Base-by-base conservation (phyloP, 305 asterid species). In the Andrographis paniculata region DNA sequence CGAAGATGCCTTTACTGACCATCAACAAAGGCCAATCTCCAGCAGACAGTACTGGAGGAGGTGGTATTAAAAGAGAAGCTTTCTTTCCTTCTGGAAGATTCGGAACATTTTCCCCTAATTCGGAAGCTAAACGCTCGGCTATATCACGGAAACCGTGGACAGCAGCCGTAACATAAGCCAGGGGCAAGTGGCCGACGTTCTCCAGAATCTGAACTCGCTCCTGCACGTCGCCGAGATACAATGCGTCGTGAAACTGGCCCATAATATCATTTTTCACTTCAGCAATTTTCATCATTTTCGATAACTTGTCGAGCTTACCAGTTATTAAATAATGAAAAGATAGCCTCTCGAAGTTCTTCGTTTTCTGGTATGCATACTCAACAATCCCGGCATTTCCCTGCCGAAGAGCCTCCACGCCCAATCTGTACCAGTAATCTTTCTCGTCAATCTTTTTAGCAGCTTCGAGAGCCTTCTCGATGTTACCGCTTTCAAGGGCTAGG, bases 221-320 rank as follows among this genome's bases (percentile, higher is more conserved):
- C 45, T 64, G 55, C 21, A 78, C 66, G 39, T 78, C 80, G 39
- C 93, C 93, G 16, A 78, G 69, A 64, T 81, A 81, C 44, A 81
- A 42, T 14, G 93, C 84, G 36, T 78, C 65, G 1, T 81, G 93
- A 64, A 78, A 82, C 61, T 82, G 88, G 21, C 88, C 88, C 93
- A 78, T 82, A 31, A 82, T 76, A 20, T 82, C 88, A 59, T 78
- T 82, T 56, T 75, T 69, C 15, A 71, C 85, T 54, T 78, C 93
- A 11, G 93, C 93, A 58, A 82, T 78, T 70, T 73, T 82, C 84
- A 82, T 74, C 93, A 81, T 73, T n/a, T n/a, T n/a, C n/a, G n/a
- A n/a, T n/a, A n/a, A n/a, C n/a, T n/a, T n/a, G n/a, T n/a, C n/a
- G n/a, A 72, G 52, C 49, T 78, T 78, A 42, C 87, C 87, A 0